phyloP scores from a whole-genome alignment of 257 asterid genomes.

The Petunia secreta region DNA sequence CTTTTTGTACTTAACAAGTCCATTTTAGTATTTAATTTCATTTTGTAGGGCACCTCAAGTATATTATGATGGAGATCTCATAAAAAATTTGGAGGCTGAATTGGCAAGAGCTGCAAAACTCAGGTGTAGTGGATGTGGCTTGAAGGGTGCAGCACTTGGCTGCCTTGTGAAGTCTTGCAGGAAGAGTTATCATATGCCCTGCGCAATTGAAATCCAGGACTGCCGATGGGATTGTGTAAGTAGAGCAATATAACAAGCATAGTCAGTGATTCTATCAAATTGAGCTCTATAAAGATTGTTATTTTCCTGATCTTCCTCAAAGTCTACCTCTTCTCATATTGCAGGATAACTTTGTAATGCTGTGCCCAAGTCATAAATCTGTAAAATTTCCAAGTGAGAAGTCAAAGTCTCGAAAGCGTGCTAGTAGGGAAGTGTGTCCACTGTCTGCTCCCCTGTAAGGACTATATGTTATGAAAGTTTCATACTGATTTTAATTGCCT shows the following conservation, averaged over 20 bases:
- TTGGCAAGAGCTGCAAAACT: constrained; percentile 88
- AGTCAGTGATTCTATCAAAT: not conserved
- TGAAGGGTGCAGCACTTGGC: constrained; percentile 96
- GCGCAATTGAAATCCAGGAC: constrained; percentile 64
- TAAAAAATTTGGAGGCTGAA: constrained; percentile 84
- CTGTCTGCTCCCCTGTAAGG: constrained; percentile 17
- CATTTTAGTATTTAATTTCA: not conserved
- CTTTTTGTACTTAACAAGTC: not conserved
- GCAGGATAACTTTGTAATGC: constrained; percentile 76
- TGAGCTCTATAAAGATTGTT: not conserved
- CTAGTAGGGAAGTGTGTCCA: constrained; percentile 24
- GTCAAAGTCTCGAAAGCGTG: constrained; percentile 46
- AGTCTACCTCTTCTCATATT: constrained; percentile 16
- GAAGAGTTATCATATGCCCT: constrained; percentile 79
- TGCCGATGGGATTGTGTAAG: constrained; percentile 94
- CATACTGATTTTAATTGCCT: not conserved
- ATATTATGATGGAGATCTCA: constrained; percentile 64
- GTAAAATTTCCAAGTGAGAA: constrained; percentile 80
- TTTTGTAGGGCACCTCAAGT: constrained; percentile 82
- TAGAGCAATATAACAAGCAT: not conserved
- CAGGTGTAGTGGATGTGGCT: constrained; percentile 85
- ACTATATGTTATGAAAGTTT: not conserved
- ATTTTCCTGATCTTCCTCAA: not conserved
- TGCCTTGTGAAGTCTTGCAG: constrained; percentile 84
- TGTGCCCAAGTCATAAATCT: constrained; percentile 79